These are phyloP conservation scores for Barnettozyma californica DNA, from an alignment of 805 yeast genomes.

Conservation along the genomic window DNA sequence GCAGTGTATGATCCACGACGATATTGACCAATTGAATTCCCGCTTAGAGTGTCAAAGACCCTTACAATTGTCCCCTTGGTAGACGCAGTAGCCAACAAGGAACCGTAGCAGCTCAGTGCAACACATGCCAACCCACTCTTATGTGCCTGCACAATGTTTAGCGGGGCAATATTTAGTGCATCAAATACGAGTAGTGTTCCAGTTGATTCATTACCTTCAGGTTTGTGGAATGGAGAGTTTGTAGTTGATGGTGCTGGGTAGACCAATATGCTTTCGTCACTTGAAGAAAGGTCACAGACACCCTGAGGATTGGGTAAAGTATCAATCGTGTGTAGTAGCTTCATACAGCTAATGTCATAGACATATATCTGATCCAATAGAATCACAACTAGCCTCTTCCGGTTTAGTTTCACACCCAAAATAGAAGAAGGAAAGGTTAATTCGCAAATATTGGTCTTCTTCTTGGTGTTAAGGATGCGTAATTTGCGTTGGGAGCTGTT, in stretches of 20 bases:
- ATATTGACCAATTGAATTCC: constrained; percentile 60
- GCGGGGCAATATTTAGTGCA: constrained; percentile 63
- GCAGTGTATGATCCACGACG: constrained; percentile 75
- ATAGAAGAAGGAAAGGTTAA: constrained; percentile 78
- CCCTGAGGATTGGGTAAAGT: constrained; percentile 41
- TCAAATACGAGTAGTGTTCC: constrained; percentile 67
- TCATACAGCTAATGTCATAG: constrained; percentile 88
- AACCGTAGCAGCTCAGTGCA: constrained; percentile 69
- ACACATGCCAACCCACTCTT: constrained; percentile 67
- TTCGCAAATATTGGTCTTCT: constrained; percentile 75
- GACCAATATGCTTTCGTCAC: constrained; percentile 45
- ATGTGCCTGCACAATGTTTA: constrained; percentile 83
- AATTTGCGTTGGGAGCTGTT: constrained; percentile 54
- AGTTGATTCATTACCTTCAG: neutral
- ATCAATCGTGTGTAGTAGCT: constrained; percentile 67
- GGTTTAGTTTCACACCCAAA: constrained; percentile 67
- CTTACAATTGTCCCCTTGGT: constrained; percentile 86
- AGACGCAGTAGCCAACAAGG: constrained; percentile 82
- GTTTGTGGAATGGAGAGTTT: constrained; percentile 7
- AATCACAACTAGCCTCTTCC: constrained; percentile 75
- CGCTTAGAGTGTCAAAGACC: constrained; percentile 59
- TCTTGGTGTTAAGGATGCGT: constrained; percentile 64
- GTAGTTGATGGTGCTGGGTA: constrained; percentile 42
- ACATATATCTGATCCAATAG: constrained; percentile 77
- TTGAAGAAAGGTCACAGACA: constrained; percentile 28